Percentiles rank a stretch among this genome's conserved stretches.
Evolutionary conservation across 2,329 filamentous ascomycete species (phyloP).

Genomic region (Lasiodiplodia sp.): DNA sequence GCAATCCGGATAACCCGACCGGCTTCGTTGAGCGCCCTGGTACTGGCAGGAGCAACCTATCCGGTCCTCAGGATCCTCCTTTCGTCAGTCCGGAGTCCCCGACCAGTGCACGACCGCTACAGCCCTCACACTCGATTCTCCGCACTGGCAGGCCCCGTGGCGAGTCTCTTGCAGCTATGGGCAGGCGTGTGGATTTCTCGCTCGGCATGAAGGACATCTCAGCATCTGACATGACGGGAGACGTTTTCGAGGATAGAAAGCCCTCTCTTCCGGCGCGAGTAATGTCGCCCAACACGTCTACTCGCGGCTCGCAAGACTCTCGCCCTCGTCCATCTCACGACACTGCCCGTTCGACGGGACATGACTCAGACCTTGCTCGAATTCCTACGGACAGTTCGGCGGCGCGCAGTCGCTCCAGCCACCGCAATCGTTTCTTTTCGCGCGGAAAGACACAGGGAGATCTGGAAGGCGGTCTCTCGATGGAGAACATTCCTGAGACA

Average conservation of each 20-base stretch:
- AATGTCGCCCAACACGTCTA: slow-evolving; percentile 38
- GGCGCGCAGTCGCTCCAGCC: slow-evolving; percentile 50
- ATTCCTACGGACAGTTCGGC: slow-evolving; percentile 45
- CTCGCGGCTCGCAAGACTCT: slow-evolving; percentile 9
- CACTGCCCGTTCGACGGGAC: slow-evolving; percentile 43
- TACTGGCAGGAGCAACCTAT: slow-evolving; percentile 34
- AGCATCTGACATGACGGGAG: slow-evolving; percentile 66
- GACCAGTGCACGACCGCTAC: slow-evolving; percentile 31
- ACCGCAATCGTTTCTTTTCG: slow-evolving; percentile 69
- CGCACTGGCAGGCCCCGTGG: slow-evolving; percentile 60
- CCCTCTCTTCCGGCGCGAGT: slow-evolving; percentile 52
- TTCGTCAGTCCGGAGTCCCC: slow-evolving; percentile 42
- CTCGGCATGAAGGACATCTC: slow-evolving; percentile 69
- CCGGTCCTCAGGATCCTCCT: slow-evolving; percentile 47
- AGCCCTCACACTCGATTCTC: slow-evolving; percentile 54
- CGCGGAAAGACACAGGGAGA: slow-evolving; percentile 46
- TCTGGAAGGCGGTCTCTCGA: slow-evolving; percentile 46
- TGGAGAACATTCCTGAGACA: slow-evolving; percentile 38
- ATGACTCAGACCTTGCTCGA: slow-evolving; percentile 40
- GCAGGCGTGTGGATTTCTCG: slow-evolving; percentile 73
- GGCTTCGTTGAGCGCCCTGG: slow-evolving; percentile 35
- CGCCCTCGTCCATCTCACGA: slow-evolving; percentile 43
- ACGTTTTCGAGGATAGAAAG: slow-evolving; percentile 68
- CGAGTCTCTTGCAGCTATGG: slow-evolving; percentile 65
- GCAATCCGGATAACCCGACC: slow-evolving; percentile 54